Evolutionary conservation across 805 yeast genomes (phyloP).

Genomic region (Sugiyamaella boreocaroliniensis): DNA sequence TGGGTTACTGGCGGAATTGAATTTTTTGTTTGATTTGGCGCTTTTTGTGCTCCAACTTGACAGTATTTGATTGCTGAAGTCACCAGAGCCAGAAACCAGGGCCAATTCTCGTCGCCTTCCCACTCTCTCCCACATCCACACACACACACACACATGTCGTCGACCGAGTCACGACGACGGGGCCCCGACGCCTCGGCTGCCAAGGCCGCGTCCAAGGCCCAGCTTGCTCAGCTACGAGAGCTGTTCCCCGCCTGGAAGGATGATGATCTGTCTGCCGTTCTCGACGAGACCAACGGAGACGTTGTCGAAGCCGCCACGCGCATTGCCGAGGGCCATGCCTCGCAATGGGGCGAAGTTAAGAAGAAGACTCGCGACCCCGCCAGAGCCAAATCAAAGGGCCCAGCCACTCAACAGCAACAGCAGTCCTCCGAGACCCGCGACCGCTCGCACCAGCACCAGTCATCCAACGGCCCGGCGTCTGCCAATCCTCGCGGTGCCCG

Average conservation of each 20-base stretch:
- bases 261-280: slow-evolving; percentile 71
- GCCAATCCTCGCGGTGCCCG: slow-evolving; percentile 20
- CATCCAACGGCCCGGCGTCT: slow-evolving; percentile 6
- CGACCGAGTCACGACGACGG: slow-evolving; percentile 9
- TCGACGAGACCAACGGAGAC: slow-evolving; percentile 65
- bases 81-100: background rate
- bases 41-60: background rate
- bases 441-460: slow-evolving; percentile 11
- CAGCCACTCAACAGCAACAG: slow-evolving; percentile 16
- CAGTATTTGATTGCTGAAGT: background rate
- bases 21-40: background rate
- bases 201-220: slow-evolving; percentile 24
- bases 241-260: slow-evolving; percentile 92
- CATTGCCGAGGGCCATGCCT: slow-evolving; percentile 83
- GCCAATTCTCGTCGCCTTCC: background rate
- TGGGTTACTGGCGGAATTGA: background rate
- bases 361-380: slow-evolving; percentile 32
- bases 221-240: slow-evolving; percentile 59
- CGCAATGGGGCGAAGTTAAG: slow-evolving; percentile 91
- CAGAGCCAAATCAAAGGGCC: slow-evolving; percentile 17
- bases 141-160: slow-evolving; percentile 2
- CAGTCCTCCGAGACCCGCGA: slow-evolving; percentile 15
- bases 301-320: slow-evolving; percentile 76
- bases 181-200: slow-evolving; percentile 2
- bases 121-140: background rate